Evolutionary conservation across 148 eudicot species (phyloP).

Genomic region (Silene conica): DNA sequence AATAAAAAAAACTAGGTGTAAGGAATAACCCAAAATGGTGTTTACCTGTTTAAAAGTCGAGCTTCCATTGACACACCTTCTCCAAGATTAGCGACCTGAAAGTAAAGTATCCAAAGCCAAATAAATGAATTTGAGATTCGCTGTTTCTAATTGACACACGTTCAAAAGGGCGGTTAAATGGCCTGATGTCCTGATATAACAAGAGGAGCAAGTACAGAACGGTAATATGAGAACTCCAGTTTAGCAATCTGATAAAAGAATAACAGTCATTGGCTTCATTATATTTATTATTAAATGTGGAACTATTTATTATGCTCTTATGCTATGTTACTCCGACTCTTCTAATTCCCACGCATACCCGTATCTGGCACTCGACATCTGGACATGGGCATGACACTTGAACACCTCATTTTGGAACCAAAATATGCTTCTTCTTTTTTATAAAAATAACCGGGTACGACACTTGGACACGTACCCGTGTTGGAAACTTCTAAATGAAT

Average conservation of each 20-base stretch:
- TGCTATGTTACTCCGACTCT: no score
- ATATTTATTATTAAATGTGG: no score
- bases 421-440: no score
- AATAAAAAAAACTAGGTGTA: constrained; percentile 19
- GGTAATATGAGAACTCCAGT: no score
- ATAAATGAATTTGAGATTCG: not conserved
- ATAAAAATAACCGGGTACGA: no score
- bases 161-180: not conserved
- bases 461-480: no score
- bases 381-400: no score
- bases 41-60: constrained; percentile 86
- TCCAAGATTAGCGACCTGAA: constrained; percentile 77
- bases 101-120: constrained; percentile 17
- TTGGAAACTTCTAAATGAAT: not conserved
- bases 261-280: not conserved
- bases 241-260: not conserved
- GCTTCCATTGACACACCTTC: constrained; percentile 92
- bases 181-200: not conserved
- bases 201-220: not conserved
- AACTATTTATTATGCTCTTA: no score
- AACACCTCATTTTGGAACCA: no score
- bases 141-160: not conserved
- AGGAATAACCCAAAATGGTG: constrained; percentile 6
- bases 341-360: no score
- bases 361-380: no score